A percentile compares a stretch with the other conserved stretches of the same genome.
These are phyloP conservation scores for Artemisia annua DNA, from an alignment of 129 eudicot species.

Conservation along the genomic window DNA sequence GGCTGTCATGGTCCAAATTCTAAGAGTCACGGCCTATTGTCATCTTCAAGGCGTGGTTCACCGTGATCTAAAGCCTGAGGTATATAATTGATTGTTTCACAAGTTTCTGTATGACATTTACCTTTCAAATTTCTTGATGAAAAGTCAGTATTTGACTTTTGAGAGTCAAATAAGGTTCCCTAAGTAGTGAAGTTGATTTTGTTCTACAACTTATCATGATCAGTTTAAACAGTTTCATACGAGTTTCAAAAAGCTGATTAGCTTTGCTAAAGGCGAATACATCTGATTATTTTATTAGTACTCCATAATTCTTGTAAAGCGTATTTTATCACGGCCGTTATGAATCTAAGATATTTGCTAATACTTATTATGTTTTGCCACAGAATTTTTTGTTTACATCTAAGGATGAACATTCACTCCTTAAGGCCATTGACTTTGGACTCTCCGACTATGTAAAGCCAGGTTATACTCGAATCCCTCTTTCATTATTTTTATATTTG, in stretches of 20 bases:
- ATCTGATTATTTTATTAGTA: neutral
- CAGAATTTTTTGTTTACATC: constrained; percentile 92
- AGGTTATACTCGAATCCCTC: constrained; percentile 46
- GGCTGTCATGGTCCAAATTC: constrained; percentile 84
- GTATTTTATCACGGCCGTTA: neutral
- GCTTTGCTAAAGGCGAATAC: neutral
- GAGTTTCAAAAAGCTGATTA: neutral
- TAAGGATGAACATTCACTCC: constrained; percentile 75
- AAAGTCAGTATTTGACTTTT: constrained; percentile 14
- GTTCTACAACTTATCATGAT: too few relatives aligned
- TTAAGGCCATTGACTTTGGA: constrained; percentile 98
- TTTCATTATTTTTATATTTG: neutral
- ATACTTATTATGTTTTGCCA: constrained; percentile 28
- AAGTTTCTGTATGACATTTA: constrained; percentile 8
- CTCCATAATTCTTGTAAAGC: too few relatives aligned
- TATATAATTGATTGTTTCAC: constrained; percentile 22
- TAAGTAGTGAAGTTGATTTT: too few relatives aligned
- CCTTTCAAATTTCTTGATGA: constrained; percentile 1
- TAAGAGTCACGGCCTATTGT: constrained; percentile 87
- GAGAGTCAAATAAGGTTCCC: constrained; percentile 15
- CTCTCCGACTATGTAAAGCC: constrained; percentile 99
- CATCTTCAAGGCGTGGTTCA: constrained; percentile 99
- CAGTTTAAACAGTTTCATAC: too few relatives aligned
- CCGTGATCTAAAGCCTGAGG: constrained; percentile 99
- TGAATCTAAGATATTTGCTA: constrained; percentile 12